phyloP scores from a whole-genome alignment of 1,284 basidiomycete genomes.

The Ustilago crameri region DNA sequence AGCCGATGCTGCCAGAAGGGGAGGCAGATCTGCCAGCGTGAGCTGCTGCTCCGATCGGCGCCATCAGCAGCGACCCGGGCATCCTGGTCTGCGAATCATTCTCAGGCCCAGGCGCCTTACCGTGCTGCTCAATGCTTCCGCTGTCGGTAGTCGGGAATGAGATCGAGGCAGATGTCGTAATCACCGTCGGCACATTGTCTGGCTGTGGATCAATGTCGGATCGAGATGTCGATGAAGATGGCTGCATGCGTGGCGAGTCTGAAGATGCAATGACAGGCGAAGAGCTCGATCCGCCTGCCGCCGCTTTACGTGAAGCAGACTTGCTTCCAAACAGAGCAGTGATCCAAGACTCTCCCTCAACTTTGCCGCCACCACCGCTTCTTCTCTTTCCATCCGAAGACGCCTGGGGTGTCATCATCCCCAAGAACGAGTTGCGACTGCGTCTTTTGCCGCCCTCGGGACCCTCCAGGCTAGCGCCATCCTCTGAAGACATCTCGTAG shows the following conservation, averaged over 20 bases:
- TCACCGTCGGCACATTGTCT: conserved; percentile 13
- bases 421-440: conserved; percentile 19
- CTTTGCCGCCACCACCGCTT: conserved; percentile 18
- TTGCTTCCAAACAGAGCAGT: conserved; percentile 18
- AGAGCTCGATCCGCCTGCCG: background rate
- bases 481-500: conserved; percentile 29
- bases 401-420: conserved; percentile 19
- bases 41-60: conserved; percentile 10
- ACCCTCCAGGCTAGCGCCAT: conserved; percentile 23
- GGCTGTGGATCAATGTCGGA: conserved; percentile 5
- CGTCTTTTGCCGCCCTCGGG: conserved; percentile 18
- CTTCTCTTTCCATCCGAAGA: conserved; percentile 17
- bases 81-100: background rate
- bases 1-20: conserved; percentile 18
- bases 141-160: conserved; percentile 22
- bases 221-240: too few relatives aligned
- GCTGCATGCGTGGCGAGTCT: too few relatives aligned
- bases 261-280: conserved; percentile 13
- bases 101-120: background rate
- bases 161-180: conserved; percentile 27
- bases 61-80: conserved; percentile 14
- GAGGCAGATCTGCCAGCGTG: conserved; percentile 13
- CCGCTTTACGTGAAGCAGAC: conserved; percentile 7
- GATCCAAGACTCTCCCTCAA: conserved; percentile 33
- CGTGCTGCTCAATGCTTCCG: conserved; percentile 11